Percentiles rank a stretch among this genome's conserved stretches.
These are phyloP conservation scores for Xerocomus nothofagi DNA, from an alignment of 1,284 basidiomycete species.

Conservation along the genomic window DNA sequence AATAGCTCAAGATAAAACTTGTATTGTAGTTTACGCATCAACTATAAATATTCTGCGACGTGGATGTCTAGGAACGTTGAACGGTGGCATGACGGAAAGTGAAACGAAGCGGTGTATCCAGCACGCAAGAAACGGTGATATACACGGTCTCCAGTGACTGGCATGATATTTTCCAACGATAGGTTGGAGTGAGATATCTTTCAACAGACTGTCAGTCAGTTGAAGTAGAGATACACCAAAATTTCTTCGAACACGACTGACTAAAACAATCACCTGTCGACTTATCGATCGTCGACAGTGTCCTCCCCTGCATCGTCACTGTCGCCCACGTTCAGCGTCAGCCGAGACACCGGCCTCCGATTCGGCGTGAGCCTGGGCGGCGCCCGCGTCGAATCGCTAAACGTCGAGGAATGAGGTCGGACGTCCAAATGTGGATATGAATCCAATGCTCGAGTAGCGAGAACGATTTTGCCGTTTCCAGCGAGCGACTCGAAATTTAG, in stretches of 20 bases:
- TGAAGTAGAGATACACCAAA: background rate
- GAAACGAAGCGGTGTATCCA: too few species aligned
- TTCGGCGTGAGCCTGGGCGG: slow-evolving; percentile 11
- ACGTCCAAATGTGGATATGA: too few species aligned
- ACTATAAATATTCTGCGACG: slow-evolving; percentile 36
- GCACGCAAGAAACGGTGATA: too few species aligned
- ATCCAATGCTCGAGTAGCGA: slow-evolving; percentile 39
- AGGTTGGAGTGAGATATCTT: too few species aligned
- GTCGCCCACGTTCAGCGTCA: slow-evolving; percentile 4
- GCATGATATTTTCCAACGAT: too few species aligned
- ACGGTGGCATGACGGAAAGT: too few species aligned
- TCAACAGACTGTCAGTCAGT: too few species aligned
- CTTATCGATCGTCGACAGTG: slow-evolving; percentile 20
- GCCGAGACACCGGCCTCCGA: slow-evolving; percentile 10
- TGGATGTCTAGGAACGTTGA: background rate
- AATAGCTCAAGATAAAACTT: slow-evolving; percentile 24
- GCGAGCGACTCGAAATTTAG: slow-evolving; percentile 51
- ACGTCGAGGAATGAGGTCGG: background rate
- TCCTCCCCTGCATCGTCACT: slow-evolving; percentile 8
- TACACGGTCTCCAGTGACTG: too few species aligned
- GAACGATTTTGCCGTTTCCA: slow-evolving; percentile 46
- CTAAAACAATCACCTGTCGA: too few species aligned
- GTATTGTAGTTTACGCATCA: slow-evolving; percentile 37
- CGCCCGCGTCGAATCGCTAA: background rate
- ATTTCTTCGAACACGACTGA: background rate